Evolutionary conservation across 352 stramenopile genomes (phyloP), one percentile per base, ranked within the genome.

Genomic region (Phytophthora vignae): DNA sequence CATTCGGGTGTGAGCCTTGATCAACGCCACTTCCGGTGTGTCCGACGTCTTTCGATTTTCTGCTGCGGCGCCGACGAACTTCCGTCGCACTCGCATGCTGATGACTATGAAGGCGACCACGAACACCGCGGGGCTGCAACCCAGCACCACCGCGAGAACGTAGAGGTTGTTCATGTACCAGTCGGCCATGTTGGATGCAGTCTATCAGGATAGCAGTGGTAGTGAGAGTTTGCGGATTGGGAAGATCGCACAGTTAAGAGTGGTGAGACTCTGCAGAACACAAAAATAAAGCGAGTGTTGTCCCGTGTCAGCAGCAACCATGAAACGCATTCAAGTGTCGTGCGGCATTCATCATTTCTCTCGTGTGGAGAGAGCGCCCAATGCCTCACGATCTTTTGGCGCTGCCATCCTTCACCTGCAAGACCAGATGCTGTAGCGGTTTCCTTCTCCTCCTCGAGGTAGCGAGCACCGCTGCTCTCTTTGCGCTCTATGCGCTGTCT

Each of bases 1-100:
- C 8, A 74, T 55, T 3, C 81, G 77, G 1, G 81, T 91, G 66
- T 91, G 85, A 17, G 60, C 71, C 67, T 93, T 91, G 66, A 90
- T 83, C 17, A 89, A 46, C 29, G 77, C 74, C 54, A 93, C 72
- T 57, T 91, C 84, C 0, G 81, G 83, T 29, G 77, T 84, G 52
- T 90, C 85, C 3, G 73, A 57, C 8, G 54, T 72, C 42, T 70
- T 77, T 42, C 53, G 19, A 29, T 57, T 63, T 31, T 74, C 57
- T 12, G 36, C 62, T 46, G 58, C 53, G 36, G 40, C 11, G 8
- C 56, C 46, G 22, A 60, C 14, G 60, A 76, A 61, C 27, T 73
- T 71, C 12, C 61, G 73, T 25, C 80, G 76, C 10, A 83, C 56
- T 38, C 63, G 80, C 31, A 69, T 73, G 3, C 46, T 67, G 7